phyloP scores from a whole-genome alignment of 2,329 filamentous ascomycete genomes.

The Colletotrichum sp. region DNA sequence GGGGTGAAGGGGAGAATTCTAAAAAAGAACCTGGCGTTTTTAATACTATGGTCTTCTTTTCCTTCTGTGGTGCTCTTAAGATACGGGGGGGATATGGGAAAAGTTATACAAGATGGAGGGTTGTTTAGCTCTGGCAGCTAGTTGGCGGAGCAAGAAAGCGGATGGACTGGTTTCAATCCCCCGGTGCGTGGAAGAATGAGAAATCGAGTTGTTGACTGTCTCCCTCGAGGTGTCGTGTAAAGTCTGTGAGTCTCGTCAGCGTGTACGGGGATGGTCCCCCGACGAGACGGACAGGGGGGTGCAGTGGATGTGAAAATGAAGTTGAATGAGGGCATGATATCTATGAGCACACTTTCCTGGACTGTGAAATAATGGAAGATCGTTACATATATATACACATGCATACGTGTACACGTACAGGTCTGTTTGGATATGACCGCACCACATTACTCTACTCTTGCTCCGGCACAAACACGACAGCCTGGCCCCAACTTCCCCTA shows the following conservation, averaged over 20 bases:
- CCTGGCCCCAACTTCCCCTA: background rate
- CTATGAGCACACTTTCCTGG: background rate
- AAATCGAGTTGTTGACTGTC: background rate
- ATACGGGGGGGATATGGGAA: background rate
- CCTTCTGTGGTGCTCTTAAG: background rate
- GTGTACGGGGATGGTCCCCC: background rate
- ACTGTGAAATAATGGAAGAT: background rate
- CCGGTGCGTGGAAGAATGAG: background rate
- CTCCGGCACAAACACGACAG: background rate
- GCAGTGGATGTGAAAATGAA: background rate
- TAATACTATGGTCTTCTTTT: background rate
- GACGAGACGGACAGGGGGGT: background rate
- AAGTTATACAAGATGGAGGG: background rate
- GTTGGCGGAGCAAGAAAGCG: background rate
- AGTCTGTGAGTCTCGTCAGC: background rate
- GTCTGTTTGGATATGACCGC: background rate
- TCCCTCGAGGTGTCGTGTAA: background rate
- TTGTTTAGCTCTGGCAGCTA: slow-evolving; percentile 14
- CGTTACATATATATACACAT: background rate
- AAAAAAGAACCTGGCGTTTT: slow-evolving; percentile 1
- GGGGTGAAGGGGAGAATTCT: background rate
- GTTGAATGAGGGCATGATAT: slow-evolving; percentile 1
- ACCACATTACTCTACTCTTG: background rate
- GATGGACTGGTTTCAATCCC: background rate
- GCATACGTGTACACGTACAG: background rate